Evolutionary conservation across 768 basidiomycete genomes (phyloP).

Genomic region (Termitomyces sp.): DNA sequence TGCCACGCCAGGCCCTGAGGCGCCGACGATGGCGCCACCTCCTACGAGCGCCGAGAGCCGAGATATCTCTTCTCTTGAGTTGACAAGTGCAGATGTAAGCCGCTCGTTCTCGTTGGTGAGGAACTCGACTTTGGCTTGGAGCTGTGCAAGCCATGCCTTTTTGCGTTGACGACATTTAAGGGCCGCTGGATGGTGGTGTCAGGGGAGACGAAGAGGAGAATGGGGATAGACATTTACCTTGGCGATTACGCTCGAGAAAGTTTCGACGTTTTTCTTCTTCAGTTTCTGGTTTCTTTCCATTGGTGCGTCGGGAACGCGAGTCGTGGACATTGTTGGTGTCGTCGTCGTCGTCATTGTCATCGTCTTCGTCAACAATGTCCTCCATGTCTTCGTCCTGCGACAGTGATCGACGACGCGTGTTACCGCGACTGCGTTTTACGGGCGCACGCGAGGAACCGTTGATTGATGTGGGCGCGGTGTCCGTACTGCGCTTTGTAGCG

Average conservation of each 20-base stretch:
- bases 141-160: constrained; percentile 91
- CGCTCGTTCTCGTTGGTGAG: constrained; percentile 94
- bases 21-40: constrained; percentile 48
- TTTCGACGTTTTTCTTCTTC: constrained; percentile 98
- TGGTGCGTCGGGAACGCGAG: constrained; percentile 12
- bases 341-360: constrained; percentile 18
- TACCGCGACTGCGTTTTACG: constrained; percentile 35
- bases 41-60: constrained; percentile 73
- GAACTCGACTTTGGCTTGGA: constrained; percentile 92
- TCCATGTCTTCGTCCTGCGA: constrained; percentile 32
- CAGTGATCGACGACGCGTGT: constrained; percentile 24
- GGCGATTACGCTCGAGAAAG: constrained; percentile 94
- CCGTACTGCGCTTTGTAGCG: constrained; percentile 68
- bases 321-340: background rate
- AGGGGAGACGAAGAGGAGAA: constrained; percentile 2
- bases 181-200: constrained; percentile 56
- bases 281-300: constrained; percentile 80
- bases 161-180: constrained; percentile 99
- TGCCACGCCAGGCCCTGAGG: constrained; percentile 22
- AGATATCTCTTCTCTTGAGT: constrained; percentile 88
- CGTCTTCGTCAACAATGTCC: constrained; percentile 34
- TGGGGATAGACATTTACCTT: constrained; percentile 67
- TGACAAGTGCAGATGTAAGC: constrained; percentile 78
- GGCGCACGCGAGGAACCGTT: constrained; percentile 15
- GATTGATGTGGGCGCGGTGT: constrained; percentile 28